Conservation (phyloP, 2,329 filamentous ascomycete species). For the Chrysosporium queenslandicum region DNA sequence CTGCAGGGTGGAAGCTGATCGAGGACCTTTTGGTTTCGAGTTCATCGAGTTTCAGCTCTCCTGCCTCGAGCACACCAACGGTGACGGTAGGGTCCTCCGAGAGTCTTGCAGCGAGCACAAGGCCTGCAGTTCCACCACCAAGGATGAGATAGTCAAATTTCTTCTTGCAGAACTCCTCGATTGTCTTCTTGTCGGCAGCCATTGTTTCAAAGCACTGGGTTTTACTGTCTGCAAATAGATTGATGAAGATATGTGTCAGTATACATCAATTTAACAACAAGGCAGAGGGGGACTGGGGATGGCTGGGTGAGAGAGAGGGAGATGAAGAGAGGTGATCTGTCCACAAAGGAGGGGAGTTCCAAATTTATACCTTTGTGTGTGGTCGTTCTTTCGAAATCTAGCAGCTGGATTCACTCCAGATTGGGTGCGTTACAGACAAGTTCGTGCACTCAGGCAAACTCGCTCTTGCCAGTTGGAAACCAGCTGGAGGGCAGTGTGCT, state of each 20-base stretch:
- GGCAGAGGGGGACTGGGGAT: background rate
- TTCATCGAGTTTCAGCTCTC: conserved; percentile 16
- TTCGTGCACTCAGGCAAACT: background rate
- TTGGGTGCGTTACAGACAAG: background rate
- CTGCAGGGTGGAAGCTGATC: background rate
- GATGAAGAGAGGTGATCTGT: background rate
- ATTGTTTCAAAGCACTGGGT: background rate
- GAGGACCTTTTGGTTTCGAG: background rate
- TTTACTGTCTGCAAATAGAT: background rate
- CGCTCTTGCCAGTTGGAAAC: conserved; percentile 6
- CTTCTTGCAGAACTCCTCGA: conserved; percentile 2
- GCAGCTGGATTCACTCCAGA: background rate
- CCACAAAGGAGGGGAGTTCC: background rate
- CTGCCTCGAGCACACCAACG: conserved; percentile 42
- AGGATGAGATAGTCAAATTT: conserved; percentile 20
- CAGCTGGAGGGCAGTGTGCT: background rate
- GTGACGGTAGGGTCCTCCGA: conserved; percentile 35
- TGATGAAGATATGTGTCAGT: background rate
- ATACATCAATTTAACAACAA: background rate
- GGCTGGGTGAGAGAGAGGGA: no score
- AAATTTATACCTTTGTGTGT: background rate
- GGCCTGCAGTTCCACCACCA: conserved; percentile 23
- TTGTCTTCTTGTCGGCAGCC: background rate
- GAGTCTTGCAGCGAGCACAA: conserved; percentile 26
- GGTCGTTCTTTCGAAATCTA: conserved; percentile 10